Evolutionary conservation across 2,329 filamentous ascomycete species (phyloP), one percentile per base, ranked within the genome.

Genomic region (Ceratocystis papillata): DNA sequence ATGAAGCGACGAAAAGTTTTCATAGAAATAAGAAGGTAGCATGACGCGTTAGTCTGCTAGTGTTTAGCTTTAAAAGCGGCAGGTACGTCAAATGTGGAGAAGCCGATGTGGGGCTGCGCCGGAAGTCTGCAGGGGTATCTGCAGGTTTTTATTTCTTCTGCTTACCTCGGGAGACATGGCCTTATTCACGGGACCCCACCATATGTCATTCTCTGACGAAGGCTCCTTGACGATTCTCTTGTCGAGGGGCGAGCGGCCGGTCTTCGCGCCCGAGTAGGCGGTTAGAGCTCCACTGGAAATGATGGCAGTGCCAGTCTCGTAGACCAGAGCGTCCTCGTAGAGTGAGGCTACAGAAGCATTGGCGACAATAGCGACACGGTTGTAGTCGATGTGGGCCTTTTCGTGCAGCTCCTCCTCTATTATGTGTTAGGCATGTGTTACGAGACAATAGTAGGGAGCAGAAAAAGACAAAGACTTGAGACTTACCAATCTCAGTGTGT

Each of bases 151-250:
- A 3, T 3, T 20, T 50, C 10, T 50, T 50, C 4, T 20, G 70
- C 71, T 86, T 87, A 97, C 94, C 77, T 97, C 92, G 73, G 91
- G 85, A 71, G 85, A 87, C 94, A 99, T 99, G 75, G 93, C 89
- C 85, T 97, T 97, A 84, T 99, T 99, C 72, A 99, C 94, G 66
- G 94, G 93, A 74, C 94, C 94, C 94, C 94, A 97, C 94, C 94
- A 99, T 74, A 99, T 84, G 69, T 99, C 86, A 67, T 94, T 87
- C 77, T 96, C 87, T 70, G 94, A 97, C 69, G 85, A 81, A 68
- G 87, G 80, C 78, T 99, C 94, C 80, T 95, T 86, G 75, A 99
- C 94, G 75, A 99, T 89, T 76, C 94, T 88, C 87, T 99, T 99
- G 80, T 99, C 94, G 66, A 90, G 87, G 28, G 94, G 94, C 69